These are phyloP conservation scores for Colletotrichum limetticola DNA, from an alignment of 2,329 filamentous ascomycete species.

Conservation along the genomic window DNA sequence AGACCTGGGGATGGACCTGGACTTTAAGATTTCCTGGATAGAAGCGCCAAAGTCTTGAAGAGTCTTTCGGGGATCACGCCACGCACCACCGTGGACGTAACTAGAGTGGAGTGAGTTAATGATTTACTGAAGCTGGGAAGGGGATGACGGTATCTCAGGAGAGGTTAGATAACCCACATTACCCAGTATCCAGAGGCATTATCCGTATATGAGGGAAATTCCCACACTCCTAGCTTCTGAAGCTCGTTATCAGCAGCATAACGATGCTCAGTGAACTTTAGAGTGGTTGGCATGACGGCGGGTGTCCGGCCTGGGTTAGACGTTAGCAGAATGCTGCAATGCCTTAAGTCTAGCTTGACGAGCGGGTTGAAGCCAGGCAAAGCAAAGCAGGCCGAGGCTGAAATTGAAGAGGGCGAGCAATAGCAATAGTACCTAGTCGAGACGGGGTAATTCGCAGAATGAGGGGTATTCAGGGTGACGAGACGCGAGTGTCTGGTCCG, in stretches of 20 bases:
- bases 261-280: conserved; percentile 47
- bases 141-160: not conserved
- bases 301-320: not conserved
- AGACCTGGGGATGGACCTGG: conserved; percentile 38
- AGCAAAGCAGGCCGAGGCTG: not conserved
- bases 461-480: not conserved
- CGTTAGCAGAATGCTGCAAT: not conserved
- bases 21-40: conserved; percentile 53
- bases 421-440: not conserved
- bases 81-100: conserved; percentile 72
- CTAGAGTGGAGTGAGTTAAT: conserved; percentile 38
- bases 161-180: conserved; percentile 43
- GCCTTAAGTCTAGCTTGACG: not conserved
- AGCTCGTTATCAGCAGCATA: conserved; percentile 52
- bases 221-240: conserved; percentile 60
- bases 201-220: conserved; percentile 39
- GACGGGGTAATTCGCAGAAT: not conserved
- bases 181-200: conserved; percentile 45
- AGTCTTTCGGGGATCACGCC: conserved; percentile 67
- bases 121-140: not conserved
- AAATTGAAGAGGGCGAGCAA: not conserved
- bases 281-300: conserved; percentile 29
- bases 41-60: conserved; percentile 57
- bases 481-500: not conserved
- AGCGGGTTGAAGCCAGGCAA: not conserved